These are phyloP conservation scores for Ogataea pini DNA, from an alignment of 805 yeast genomes.

Conservation along the genomic window DNA sequence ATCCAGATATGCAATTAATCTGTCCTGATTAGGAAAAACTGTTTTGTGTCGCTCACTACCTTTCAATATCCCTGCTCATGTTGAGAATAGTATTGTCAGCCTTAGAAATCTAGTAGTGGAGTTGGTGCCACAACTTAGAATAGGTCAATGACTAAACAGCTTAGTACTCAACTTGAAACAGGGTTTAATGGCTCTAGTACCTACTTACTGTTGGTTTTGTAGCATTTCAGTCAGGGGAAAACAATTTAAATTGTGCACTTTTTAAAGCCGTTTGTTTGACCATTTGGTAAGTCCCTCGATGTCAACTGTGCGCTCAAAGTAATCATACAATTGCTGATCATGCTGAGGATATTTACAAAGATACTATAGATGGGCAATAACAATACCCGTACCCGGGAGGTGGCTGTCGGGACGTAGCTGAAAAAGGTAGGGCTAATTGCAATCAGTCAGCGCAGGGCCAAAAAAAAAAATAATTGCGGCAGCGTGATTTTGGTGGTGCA, in stretches of 20 bases:
- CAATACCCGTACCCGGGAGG: not conserved
- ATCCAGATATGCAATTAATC: not conserved
- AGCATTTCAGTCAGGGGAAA: not conserved
- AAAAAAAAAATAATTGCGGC: not conserved
- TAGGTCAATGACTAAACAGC: not conserved
- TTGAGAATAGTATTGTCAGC: not conserved
- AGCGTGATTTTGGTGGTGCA: not conserved
- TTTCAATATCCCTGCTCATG: not conserved
- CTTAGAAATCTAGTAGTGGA: not conserved
- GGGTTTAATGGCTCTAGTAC: no score
- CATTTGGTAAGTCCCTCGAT: no score
- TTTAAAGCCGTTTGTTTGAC: no score
- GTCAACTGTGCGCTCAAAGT: no score
- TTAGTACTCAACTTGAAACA: conserved; percentile 4
- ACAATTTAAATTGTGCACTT: not conserved
- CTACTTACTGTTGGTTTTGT: not conserved
- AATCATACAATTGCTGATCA: no score
- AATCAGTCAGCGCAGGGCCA: no score
- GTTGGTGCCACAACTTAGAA: not conserved
- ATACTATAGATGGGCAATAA: no score
- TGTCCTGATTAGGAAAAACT: conserved; percentile 2
- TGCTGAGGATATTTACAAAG: no score
- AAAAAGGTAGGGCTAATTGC: not conserved
- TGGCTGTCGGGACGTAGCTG: not conserved
- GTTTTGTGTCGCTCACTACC: not conserved